Evolutionary conservation across 805 yeast genomes (phyloP).

Genomic region (Candida insectalens): DNA sequence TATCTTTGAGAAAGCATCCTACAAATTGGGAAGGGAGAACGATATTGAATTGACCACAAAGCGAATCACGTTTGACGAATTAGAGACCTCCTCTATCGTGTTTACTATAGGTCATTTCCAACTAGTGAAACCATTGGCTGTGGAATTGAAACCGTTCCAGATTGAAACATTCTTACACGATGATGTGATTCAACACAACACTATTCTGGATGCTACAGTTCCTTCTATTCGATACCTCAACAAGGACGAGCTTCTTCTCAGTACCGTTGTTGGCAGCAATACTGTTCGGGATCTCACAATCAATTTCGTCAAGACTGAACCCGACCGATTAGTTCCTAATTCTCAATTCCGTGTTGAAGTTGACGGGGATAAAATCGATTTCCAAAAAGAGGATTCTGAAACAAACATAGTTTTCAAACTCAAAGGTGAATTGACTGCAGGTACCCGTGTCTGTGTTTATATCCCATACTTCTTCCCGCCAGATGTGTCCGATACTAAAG

Average conservation of each 20-base stretch:
- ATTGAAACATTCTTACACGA: conserved; percentile 9
- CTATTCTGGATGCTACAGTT: conserved; percentile 11
- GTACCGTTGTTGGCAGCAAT: conserved; percentile 13
- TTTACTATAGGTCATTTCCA: conserved; percentile 15
- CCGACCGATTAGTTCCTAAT: conserved; percentile 17
- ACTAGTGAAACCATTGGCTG: conserved; percentile 11
- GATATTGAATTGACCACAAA: conserved; percentile 7
- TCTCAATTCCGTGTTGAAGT: conserved; percentile 7
- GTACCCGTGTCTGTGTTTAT: conserved; percentile 5
- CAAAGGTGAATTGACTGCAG: conserved; percentile 2
- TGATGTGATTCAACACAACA: conserved; percentile 9
- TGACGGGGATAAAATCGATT: conserved; percentile 6
- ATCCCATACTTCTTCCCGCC: conserved; percentile 27
- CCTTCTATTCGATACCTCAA: conserved; percentile 17
- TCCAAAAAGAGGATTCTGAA: conserved; percentile 8
- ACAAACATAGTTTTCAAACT: conserved; percentile 10
- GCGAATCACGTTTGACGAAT: conserved; percentile 14
- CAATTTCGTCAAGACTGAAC: conserved; percentile 18
- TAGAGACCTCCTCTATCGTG: conserved; percentile 9
- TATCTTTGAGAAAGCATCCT: too few species aligned
- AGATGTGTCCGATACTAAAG: conserved; percentile 21
- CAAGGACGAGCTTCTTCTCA: conserved; percentile 18
- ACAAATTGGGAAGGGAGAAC: not conserved
- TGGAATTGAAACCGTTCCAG: conserved; percentile 11
- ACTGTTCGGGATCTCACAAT: conserved; percentile 8